Evolutionary conservation across 345 rosid genomes (phyloP), one percentile per base, ranked within the genome.

Genomic region (Hevea brasiliensis): DNA sequence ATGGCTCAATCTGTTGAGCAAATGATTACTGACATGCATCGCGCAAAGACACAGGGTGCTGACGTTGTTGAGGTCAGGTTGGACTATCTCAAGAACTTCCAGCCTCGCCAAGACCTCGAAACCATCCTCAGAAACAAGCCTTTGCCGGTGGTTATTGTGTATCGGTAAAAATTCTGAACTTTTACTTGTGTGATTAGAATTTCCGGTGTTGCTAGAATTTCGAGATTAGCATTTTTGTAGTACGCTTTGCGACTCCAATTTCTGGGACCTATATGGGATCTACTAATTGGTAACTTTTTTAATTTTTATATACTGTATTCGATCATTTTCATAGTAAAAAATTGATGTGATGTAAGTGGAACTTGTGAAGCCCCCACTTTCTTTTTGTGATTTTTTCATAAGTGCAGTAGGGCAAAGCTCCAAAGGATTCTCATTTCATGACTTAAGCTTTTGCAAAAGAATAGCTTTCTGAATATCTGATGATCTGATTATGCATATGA

Each of bases 21-120:
- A 76, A 67, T 81, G 77, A 66, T 84, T 24, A 58, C 29, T 26
- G 79, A 80, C 13, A 85, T 85, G 90, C 17, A 76, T 10, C 42
- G 24, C 61, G 90, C 88, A 26, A 86, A 84, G 78, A 74, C 79
- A 42, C 79, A 84, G 66, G 88, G 91, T 56, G 91, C 89, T 12
- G 84, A 84, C 37, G 61, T 82, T 9, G 88, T 79, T 40, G 89
- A 87, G 86, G 64, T 87, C 21, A 79, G 91, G 67, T 61, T 89
- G 83, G 93, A 86, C 42, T 72, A 26, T 35, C 68, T 89, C 23
- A 63, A 79, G 41, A 58, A 79, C 73, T 86, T 84, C 37, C 83
- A 74, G 69, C 83, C 85, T 60, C 60, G 42, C 24, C 80, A 72
- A n/a, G 82, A 87, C 61, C 86, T 89, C 20, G 71, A 75, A 72